Evolutionary conservation across 2,329 filamentous ascomycete genomes (phyloP).

Genomic region (Fusarium sp.): DNA sequence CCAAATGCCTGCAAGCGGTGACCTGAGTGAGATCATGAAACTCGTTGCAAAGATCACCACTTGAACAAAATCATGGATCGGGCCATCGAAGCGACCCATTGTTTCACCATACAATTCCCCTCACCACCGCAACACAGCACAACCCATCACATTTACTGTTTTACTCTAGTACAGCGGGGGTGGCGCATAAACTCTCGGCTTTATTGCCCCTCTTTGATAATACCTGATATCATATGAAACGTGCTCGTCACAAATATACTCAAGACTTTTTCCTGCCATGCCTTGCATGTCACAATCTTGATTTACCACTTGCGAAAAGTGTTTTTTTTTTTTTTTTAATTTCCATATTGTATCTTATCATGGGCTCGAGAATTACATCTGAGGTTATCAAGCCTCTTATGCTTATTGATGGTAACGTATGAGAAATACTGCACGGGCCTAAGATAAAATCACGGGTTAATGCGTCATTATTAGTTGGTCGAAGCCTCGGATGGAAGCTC

Average conservation of each 20-base stretch:
- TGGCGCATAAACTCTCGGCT: conserved; percentile 5
- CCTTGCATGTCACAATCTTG: neutral
- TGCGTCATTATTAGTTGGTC: conserved; percentile 20
- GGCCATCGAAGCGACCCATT: neutral
- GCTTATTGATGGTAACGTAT: conserved; percentile 38
- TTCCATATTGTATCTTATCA: neutral
- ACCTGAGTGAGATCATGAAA: neutral
- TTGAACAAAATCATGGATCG: neutral
- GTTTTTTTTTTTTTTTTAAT: too few species aligned
- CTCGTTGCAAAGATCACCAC: neutral
- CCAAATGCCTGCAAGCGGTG: neutral
- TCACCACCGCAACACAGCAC: neutral
- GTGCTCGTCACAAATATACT: neutral
- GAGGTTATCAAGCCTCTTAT: conserved; percentile 21
- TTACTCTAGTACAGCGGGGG: neutral
- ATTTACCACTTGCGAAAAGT: neutral
- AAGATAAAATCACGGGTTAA: neutral
- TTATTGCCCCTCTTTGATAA: neutral
- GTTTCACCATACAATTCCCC: neutral
- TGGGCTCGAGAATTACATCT: neutral
- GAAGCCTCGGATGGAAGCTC: conserved; percentile 35
- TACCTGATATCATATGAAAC: conserved; percentile 17
- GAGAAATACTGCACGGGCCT: neutral
- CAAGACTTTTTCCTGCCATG: neutral
- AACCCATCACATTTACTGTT: neutral